Conservation (phyloP, 108 stramenopile genomes). For the Cylindrotheca fusiformis region DNA sequence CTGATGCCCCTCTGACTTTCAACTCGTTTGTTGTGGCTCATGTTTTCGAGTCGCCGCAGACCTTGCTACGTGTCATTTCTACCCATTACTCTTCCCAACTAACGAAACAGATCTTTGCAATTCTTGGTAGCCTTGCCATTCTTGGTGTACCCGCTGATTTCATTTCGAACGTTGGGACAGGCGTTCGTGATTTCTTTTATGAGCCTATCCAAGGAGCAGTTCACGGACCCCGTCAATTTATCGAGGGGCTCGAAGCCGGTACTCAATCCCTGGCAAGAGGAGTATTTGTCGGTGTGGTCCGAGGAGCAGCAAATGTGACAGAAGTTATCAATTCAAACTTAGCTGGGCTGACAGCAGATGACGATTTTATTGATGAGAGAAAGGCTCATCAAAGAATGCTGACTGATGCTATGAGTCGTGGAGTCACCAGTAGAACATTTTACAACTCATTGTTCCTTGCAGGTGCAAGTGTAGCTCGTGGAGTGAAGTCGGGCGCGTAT, state of each 20-base stretch:
- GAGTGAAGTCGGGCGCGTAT: constrained; percentile 62
- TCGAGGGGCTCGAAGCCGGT: constrained; percentile 77
- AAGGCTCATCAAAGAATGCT: constrained; percentile 71
- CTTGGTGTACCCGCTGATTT: constrained; percentile 80
- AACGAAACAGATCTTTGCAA: constrained; percentile 69
- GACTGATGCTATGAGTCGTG: constrained; percentile 55
- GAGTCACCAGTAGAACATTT: constrained; percentile 43
- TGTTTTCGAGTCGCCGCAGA: constrained; percentile 77
- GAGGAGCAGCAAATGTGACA: constrained; percentile 75
- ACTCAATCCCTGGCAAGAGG: constrained; percentile 75
- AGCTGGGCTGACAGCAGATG: constrained; percentile 70
- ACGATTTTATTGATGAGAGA: constrained; percentile 74
- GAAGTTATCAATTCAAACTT: constrained; percentile 72
- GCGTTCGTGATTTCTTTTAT: constrained; percentile 81
- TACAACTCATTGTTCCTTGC: constrained; percentile 61
- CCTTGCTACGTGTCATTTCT: constrained; percentile 51
- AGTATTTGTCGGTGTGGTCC: constrained; percentile 74
- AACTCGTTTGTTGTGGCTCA: constrained; percentile 79
- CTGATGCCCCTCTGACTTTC: constrained; percentile 73
- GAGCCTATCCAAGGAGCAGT: constrained; percentile 80
- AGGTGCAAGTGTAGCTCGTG: constrained; percentile 60
- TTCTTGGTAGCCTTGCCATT: constrained; percentile 72
- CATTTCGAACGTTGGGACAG: constrained; percentile 80
- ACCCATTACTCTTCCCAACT: constrained; percentile 83
- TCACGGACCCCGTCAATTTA: constrained; percentile 66